Base-by-base conservation (phyloP, 345 rosid genomes). In the Eucalyptus cloeziana region DNA sequence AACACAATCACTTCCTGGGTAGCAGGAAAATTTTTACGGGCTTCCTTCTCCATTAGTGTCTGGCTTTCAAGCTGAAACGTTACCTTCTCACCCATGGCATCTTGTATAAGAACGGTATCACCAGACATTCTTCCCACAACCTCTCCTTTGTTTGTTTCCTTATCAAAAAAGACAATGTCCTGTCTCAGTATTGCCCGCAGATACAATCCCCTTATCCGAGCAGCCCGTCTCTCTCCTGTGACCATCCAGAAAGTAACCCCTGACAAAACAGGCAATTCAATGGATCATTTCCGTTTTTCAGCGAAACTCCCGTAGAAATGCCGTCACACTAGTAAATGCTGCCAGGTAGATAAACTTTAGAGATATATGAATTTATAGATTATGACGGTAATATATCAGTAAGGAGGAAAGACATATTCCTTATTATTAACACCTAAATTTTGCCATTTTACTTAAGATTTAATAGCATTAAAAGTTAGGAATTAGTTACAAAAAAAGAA, bases 41-140 rank as follows among this genome's bases (percentile, higher is more conserved):
- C 47, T 52, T 52, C 62, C 25, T 86, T n/a, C 40, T 52, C 58
- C 37, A 16, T 33, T n/a, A 47, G 17, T 30, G 21, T 19, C 43
- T 49, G 86, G 45, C 50, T 45, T 45, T 45, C 71, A 37, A 50
- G 50, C 52, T 44, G 16, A 13, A 86, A 37, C 44, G 30, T 86
- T 91, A 97, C 99, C 96, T 96, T 97, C 90, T 97, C 99, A 17
- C 98, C 99, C 98, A 97, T 97, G 58, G 99, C 99, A 30, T 97
- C 98, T 91, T 96, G 98, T 88, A 97, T 97, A 49, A 97, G 95
- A 80, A 95, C 98, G 10, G 98, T 97, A 91, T 97, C 99, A 44
- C 99, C 98, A 9, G 99, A 97, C 99, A 97, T 97, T 91, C 99
- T 95, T 33, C 98, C 96, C 17, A 97, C 93, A 37, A 97, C 98